Evolutionary conservation across 2,329 filamentous ascomycete genomes (phyloP).

Genomic region (Botrytis fragariae): DNA sequence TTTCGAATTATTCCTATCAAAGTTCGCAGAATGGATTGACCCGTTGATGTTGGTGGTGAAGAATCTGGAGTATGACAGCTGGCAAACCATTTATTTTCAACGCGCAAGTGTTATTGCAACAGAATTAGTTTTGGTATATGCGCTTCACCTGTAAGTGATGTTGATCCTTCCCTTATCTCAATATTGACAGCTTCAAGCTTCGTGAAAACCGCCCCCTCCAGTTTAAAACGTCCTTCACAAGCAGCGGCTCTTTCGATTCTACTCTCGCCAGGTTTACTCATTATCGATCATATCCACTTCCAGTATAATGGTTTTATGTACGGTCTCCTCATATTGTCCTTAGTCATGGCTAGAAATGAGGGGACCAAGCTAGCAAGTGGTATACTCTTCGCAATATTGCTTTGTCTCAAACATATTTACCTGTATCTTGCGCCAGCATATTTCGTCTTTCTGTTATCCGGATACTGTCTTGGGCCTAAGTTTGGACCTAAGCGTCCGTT

Average conservation of each 20-base stretch:
- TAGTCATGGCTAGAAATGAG: conserved; percentile 75
- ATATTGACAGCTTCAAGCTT: conserved; percentile 52
- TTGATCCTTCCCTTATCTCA: background rate
- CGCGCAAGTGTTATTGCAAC: conserved; percentile 81
- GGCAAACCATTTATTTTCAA: conserved; percentile 94
- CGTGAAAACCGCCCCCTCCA: conserved; percentile 65
- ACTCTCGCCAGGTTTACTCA: conserved; percentile 86
- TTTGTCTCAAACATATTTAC: conserved; percentile 98
- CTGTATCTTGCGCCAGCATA: conserved; percentile 94
- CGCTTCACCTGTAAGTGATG: conserved; percentile 65
- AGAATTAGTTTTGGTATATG: conserved; percentile 80
- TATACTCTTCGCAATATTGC: conserved; percentile 74
- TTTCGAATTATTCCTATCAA: conserved; percentile 91
- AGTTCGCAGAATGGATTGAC: conserved; percentile 73
- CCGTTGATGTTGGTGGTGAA: conserved; percentile 77
- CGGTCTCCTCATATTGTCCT: conserved; percentile 80
- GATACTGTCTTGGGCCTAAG: conserved; percentile 79
- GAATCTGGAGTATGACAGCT: conserved; percentile 83
- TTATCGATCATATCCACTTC: conserved; percentile 98
- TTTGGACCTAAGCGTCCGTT: conserved; percentile 67
- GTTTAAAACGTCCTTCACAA: conserved; percentile 73
- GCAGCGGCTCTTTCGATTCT: conserved; percentile 85
- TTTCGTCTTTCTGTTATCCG: conserved; percentile 87
- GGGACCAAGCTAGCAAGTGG: conserved; percentile 76
- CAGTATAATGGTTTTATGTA: conserved; percentile 99